A percentile compares a stretch with the other conserved stretches of the same genome.
phyloP scores from a whole-genome alignment of 371 early-diverging fungal species.

The Furculomyces boomerangus region DNA sequence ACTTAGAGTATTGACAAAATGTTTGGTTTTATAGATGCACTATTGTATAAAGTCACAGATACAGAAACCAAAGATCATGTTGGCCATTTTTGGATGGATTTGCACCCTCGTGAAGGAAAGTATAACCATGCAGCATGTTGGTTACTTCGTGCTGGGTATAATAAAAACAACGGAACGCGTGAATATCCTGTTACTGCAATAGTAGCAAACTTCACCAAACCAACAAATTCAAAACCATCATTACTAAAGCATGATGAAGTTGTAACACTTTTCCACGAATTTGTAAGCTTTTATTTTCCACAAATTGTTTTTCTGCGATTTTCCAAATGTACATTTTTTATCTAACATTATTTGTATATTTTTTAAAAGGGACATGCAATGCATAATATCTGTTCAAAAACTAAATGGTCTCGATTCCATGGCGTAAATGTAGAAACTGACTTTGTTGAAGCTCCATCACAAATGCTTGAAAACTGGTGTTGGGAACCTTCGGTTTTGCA shows the following conservation, averaged over 20 bases:
- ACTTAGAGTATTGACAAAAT: neutral
- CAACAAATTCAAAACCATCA: constrained; percentile 50
- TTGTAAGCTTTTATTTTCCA: constrained; percentile 10
- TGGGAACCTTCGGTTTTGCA: constrained; percentile 55
- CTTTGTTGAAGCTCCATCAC: constrained; percentile 84
- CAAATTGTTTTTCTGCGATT: constrained; percentile 7
- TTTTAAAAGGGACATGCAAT: constrained; percentile 48
- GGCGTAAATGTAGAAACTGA: constrained; percentile 64
- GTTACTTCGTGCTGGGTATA: constrained; percentile 42
- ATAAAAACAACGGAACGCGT: constrained; percentile 24
- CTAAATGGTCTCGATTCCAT: constrained; percentile 51
- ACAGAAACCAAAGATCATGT: constrained; percentile 30
- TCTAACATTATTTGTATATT: constrained; percentile 8
- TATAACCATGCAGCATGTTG: constrained; percentile 62
- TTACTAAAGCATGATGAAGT: constrained; percentile 71
- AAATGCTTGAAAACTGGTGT: constrained; percentile 74
- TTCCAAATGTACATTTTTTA: constrained; percentile 12
- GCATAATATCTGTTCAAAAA: constrained; percentile 58
- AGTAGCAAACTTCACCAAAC: constrained; percentile 68
- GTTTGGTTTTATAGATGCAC: constrained; percentile 34
- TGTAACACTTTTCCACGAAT: constrained; percentile 54
- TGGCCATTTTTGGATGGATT: constrained; percentile 63
- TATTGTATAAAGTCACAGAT: constrained; percentile 47
- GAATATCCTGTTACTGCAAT: constrained; percentile 57
- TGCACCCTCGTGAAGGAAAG: constrained; percentile 60